phyloP scores from a whole-genome alignment of 1,284 basidiomycete genomes.

The Leccinum huronense region DNA sequence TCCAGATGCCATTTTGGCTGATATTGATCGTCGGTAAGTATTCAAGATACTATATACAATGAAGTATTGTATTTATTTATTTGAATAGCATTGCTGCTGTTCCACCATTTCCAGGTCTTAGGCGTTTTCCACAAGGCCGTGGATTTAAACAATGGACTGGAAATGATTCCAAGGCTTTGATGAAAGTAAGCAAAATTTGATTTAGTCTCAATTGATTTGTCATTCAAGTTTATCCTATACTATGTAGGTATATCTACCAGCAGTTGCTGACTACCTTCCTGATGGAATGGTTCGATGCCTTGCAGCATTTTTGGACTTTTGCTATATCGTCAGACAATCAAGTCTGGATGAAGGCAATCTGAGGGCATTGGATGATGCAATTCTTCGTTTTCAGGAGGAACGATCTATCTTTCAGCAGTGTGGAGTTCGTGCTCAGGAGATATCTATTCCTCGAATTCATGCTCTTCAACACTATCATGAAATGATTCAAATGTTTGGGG shows the following conservation, averaged over 20 bases:
- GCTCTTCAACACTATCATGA: background rate
- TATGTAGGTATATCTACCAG: background rate
- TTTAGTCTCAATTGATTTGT: background rate
- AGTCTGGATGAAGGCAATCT: background rate
- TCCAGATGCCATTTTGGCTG: background rate
- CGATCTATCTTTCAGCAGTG: background rate
- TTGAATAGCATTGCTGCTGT: background rate
- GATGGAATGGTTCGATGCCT: conserved; percentile 1
- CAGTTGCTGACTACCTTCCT: background rate
- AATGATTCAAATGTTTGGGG: background rate
- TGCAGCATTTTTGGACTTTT: conserved; percentile 2
- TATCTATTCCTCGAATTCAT: background rate
- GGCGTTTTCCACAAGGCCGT: background rate
- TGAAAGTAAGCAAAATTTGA: background rate
- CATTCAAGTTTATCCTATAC: background rate
- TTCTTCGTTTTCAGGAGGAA: background rate
- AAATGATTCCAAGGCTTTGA: background rate
- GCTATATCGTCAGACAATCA: conserved; percentile 3
- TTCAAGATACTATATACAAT: background rate
- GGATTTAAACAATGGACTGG: background rate
- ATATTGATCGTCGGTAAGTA: background rate
- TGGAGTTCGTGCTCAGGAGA: background rate
- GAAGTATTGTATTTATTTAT: background rate
- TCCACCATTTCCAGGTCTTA: background rate
- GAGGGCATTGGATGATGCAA: background rate